phyloP scores from a whole-genome alignment of 495 filamentous ascomycete species.

The Hypoxylon perforatum region DNA sequence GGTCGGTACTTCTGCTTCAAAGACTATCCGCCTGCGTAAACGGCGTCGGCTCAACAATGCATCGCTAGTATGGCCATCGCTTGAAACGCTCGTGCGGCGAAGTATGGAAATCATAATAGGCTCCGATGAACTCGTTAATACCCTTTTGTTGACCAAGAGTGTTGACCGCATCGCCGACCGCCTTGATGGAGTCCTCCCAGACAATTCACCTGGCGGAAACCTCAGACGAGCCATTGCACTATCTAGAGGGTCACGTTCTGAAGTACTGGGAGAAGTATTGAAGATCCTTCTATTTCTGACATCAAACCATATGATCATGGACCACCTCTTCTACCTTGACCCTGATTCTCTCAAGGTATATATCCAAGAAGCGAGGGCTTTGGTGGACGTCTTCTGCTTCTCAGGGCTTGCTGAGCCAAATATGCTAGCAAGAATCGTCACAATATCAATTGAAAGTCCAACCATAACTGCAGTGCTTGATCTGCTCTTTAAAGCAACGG shows the following conservation, averaged over 20 bases:
- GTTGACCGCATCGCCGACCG: constrained; percentile 17
- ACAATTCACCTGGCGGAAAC: constrained; percentile 12
- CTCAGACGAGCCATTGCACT: constrained; percentile 13
- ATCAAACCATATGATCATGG: constrained; percentile 19
- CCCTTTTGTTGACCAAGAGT: constrained; percentile 17
- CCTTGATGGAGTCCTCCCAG: constrained; percentile 11
- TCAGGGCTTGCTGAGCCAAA: constrained; percentile 13
- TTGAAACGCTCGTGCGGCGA: constrained; percentile 8
- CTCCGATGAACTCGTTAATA: constrained; percentile 4
- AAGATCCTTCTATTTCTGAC: constrained; percentile 20
- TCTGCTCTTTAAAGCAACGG: constrained; percentile 17
- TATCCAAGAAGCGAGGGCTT: constrained; percentile 2
- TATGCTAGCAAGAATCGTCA: constrained; percentile 4
- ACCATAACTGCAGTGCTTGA: constrained; percentile 20
- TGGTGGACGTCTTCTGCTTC: constrained; percentile 13
- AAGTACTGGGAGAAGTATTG: constrained; percentile 15
- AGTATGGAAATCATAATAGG: constrained; percentile 24
- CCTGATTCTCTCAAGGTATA: background rate
- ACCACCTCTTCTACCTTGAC: background rate
- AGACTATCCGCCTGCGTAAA: background rate
- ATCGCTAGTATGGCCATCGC: background rate
- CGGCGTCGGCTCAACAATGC: background rate
- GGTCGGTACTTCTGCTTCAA: background rate
- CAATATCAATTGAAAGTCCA: constrained; percentile 4
- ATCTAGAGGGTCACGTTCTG: background rate